Conservation (phyloP, 495 filamentous ascomycete species). For the Penicillium paradoxum region DNA sequence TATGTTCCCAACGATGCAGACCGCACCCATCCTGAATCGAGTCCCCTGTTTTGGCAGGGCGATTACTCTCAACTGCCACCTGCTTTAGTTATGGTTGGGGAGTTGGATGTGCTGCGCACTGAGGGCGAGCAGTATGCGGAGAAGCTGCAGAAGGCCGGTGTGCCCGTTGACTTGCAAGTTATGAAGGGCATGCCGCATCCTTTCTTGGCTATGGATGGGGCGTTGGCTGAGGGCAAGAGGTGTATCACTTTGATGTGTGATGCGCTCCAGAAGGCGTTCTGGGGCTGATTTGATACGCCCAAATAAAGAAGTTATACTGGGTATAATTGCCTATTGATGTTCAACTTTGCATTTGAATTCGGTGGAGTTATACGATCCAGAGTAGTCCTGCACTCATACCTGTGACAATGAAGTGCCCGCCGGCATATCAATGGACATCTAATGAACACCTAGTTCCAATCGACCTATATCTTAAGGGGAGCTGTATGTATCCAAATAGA, state of each 20-base stretch:
- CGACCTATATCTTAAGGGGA: too few relatives aligned
- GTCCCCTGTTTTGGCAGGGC: slow-evolving; percentile 46
- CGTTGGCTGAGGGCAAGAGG: slow-evolving; percentile 46
- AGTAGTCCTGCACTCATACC: too few relatives aligned
- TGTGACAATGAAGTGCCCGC: too few relatives aligned
- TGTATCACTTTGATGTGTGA: slow-evolving; percentile 54
- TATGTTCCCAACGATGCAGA: slow-evolving; percentile 47
- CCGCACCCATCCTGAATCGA: slow-evolving; percentile 48
- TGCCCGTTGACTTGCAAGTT: slow-evolving; percentile 50
- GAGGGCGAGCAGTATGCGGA: slow-evolving; percentile 49
- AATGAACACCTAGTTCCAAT: too few relatives aligned
- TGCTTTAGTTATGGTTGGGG: slow-evolving; percentile 52
- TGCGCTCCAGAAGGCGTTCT: slow-evolving; percentile 43
- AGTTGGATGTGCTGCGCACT: slow-evolving; percentile 49
- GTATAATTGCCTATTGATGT: not conserved
- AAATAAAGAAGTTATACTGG: not conserved
- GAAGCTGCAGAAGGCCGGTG: slow-evolving; percentile 46
- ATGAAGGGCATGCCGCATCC: slow-evolving; percentile 60
- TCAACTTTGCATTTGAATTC: too few relatives aligned
- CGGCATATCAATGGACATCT: too few relatives aligned
- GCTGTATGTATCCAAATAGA: too few relatives aligned
- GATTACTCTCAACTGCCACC: slow-evolving; percentile 46
- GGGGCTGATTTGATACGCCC: slow-evolving; percentile 8
- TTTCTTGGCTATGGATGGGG: slow-evolving; percentile 58
- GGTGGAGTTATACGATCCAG: too few relatives aligned